These are phyloP conservation scores for Xylariaceae sp. DNA, from an alignment of 2,329 filamentous ascomycete genomes.

Conservation along the genomic window DNA sequence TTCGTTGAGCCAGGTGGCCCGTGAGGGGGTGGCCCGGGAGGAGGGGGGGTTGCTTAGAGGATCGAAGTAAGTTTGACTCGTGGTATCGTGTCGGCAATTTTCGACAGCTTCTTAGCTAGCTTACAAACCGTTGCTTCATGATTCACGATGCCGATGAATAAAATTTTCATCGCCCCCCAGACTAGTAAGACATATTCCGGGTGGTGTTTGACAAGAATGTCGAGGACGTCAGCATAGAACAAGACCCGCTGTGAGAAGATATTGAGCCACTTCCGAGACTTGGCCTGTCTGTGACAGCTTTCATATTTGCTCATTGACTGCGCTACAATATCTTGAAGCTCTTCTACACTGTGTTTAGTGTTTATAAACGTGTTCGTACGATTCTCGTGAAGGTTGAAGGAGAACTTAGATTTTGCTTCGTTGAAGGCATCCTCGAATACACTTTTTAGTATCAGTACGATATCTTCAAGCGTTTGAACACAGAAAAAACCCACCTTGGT, in stretches of 20 bases:
- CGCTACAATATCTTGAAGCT: neutral
- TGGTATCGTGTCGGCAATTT: neutral
- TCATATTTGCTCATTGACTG: neutral
- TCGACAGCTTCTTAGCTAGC: neutral
- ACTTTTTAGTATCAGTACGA: no score
- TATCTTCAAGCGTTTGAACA: no score
- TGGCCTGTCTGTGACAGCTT: neutral
- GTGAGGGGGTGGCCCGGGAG: no score
- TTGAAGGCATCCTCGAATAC: constrained; percentile 1
- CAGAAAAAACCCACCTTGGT: no score
- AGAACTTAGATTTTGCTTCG: neutral
- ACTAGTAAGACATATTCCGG: constrained; percentile 12
- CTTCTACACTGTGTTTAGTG: neutral
- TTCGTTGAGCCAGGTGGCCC: no score
- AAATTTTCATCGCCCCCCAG: constrained; percentile 21
- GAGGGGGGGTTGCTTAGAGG: no score
- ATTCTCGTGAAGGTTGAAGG: neutral
- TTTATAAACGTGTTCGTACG: no score
- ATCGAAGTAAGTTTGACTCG: neutral
- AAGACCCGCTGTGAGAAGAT: neutral
- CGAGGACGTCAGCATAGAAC: neutral
- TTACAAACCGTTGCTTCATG: neutral
- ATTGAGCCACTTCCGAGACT: neutral
- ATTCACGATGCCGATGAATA: constrained; percentile 3
- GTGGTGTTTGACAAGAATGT: constrained; percentile 19